Base-by-base conservation (phyloP, 345 rosid species). In the Eutrema japonicum region DNA sequence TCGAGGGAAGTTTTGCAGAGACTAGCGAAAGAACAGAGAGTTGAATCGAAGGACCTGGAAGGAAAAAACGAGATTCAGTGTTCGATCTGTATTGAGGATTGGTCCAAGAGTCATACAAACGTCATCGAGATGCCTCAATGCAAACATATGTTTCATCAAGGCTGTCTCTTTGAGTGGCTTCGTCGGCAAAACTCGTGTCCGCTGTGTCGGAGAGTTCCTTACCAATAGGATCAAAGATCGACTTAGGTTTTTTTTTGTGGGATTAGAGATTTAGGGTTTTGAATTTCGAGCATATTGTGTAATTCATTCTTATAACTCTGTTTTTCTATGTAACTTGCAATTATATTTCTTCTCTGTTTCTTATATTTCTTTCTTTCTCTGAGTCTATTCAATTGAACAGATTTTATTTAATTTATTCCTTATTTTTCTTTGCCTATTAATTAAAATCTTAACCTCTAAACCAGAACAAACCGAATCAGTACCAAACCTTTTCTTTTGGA, bases 121-220 rank as follows among this genome's bases (percentile, higher is more conserved):
- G 36, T 56, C 43, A 56, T 36, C 43, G 0, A 0, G 62, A 8
- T 56, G 62, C 62, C 62, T 36, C 43, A 56, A 10, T 56, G 62
- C 62, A 14, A 56, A 36, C 62, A 56, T 57, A 2, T 57, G 46
- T 57, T 57, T 26, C 63, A 57, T 37, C 14, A 37, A 37, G n/a
- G 1, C 18, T 57, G 63, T 37, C 63, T 57, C 45, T 10, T 57
- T 5, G 46, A 37, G 45, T 57, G 63, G 63, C 63, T 57, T 57
- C 6, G 45, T 10, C 63, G 46, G 2, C 45, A 57, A 8, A 57
- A 33, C 41, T 33, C 61, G 12, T 55, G 61, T 35, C 61, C 61
- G 2, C 33, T 55, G 45, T 57, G 63, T 18, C 63, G 63, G 29
- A 56, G 62, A 8, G 43, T 56, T 32, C 41, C 61, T 9, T 56